Evolutionary conservation across 768 basidiomycete genomes (phyloP).

Genomic region (Cyclocybe cylindracea): DNA sequence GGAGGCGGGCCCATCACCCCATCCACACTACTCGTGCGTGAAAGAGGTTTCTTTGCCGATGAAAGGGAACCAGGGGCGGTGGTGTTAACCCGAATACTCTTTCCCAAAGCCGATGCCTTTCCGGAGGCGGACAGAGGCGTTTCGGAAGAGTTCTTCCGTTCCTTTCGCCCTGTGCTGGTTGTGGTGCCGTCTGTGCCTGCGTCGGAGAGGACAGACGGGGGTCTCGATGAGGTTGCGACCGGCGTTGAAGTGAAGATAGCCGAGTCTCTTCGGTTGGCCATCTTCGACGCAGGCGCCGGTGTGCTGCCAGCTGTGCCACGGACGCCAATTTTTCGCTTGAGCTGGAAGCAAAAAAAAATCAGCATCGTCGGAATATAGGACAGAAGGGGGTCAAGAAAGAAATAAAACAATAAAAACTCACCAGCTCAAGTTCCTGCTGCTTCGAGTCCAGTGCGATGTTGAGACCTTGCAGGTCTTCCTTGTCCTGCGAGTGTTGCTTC

Average conservation of each 20-base stretch:
- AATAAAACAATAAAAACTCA: slow-evolving; percentile 37
- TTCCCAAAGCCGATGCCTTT: slow-evolving; percentile 45
- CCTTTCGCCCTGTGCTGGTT: slow-evolving; percentile 23
- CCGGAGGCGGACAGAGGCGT: slow-evolving; percentile 23
- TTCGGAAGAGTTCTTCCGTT: slow-evolving; percentile 40
- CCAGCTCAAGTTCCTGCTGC: slow-evolving; percentile 91
- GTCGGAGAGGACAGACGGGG: slow-evolving; percentile 59
- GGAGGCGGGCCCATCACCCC: slow-evolving; percentile 54
- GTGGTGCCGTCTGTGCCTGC: slow-evolving; percentile 37
- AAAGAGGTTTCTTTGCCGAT: slow-evolving; percentile 16
- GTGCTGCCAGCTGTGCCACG: slow-evolving; percentile 58
- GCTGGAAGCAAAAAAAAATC: slow-evolving; percentile 31
- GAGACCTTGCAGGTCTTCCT: slow-evolving; percentile 79
- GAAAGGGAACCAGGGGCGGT: slow-evolving; percentile 11
- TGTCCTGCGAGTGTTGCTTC: slow-evolving; percentile 65
- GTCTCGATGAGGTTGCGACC: slow-evolving; percentile 36
- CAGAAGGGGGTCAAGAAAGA: no score
- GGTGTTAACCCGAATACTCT: slow-evolving; percentile 50
- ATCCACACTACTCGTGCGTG: slow-evolving; percentile 17
- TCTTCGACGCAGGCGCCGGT: slow-evolving; percentile 47
- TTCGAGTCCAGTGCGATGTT: slow-evolving; percentile 94
- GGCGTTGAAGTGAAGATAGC: slow-evolving; percentile 57
- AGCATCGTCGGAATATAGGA: background rate
- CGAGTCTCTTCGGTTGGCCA: slow-evolving; percentile 52
- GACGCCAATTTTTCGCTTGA: slow-evolving; percentile 64